Percentiles rank a stretch among this genome's conserved stretches.
Conservation (phyloP, 139 green algal genomes). For the Coccomyxa sp. region DNA sequence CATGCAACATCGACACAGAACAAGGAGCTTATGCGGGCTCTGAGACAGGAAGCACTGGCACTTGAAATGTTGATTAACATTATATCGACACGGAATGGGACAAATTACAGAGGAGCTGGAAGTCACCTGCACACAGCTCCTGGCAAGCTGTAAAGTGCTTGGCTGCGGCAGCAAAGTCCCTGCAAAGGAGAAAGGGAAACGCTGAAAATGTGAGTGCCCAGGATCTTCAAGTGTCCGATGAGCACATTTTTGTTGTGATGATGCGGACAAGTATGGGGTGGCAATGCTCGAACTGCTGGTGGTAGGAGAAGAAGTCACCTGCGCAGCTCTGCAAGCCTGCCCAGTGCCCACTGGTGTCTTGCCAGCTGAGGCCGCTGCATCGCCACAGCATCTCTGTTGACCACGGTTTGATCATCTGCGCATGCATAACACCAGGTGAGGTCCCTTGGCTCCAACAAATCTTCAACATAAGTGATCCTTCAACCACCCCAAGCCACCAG, state of each 20-base stretch:
- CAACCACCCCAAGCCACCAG: not conserved
- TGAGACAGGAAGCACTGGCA: too few species aligned
- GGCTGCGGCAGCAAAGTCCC: not conserved
- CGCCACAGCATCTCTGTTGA: not conserved
- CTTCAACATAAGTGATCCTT: not conserved
- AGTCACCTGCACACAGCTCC: too few species aligned
- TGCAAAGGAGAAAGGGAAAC: not conserved
- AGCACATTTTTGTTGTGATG: not conserved
- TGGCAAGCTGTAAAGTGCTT: not conserved
- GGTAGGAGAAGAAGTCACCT: not conserved
- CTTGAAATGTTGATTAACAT: too few species aligned
- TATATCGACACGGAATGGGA: too few species aligned
- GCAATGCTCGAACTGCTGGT: too few species aligned
- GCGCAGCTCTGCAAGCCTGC: not conserved
- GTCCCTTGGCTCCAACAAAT: too few species aligned
- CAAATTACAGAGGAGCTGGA: too few species aligned
- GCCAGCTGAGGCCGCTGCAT: too few species aligned
- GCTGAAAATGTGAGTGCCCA: not conserved
- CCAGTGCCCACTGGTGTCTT: not conserved
- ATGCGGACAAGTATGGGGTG: not conserved
- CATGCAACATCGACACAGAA: too few species aligned
- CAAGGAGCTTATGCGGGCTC: too few species aligned
- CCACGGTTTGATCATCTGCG: not conserved
- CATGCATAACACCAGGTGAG: not conserved
- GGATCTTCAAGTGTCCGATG: not conserved